Evolutionary conservation across 2,329 filamentous ascomycete genomes (phyloP), one percentile per base, ranked within the genome.

Genomic region (Fusarium sororula): DNA sequence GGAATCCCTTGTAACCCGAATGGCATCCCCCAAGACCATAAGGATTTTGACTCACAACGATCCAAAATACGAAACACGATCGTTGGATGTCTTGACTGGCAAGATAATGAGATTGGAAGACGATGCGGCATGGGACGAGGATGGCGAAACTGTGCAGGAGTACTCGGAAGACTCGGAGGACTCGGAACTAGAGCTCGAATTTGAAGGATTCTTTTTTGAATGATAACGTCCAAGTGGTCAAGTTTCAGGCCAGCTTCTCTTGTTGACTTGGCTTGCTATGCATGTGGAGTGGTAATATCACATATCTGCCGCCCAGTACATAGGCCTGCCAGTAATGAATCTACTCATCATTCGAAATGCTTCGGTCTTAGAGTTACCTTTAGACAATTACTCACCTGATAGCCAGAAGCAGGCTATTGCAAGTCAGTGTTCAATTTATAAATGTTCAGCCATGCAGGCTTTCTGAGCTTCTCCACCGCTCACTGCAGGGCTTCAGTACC

Each of bases 231-330:
- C 28, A 28, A 28, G 28, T 28, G 28, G 8, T 28, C 28, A 3
- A 28, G 13, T 4, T 15, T 20, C 9, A 26, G 35, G 13, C 17
- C 35, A 13, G 18, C 3, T 17, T 54, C 24, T 6, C 10, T 12
- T 3, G 5, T n/a, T 35, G 22, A 9, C 17, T 20, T 20, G 11
- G 30, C 12, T 35, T 51, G 17, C 6, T 3, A 35, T 35, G 6
- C 11, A 5, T 35, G 11, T 3, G 17, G 12, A 0, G 4, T 35
- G 12, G n/a, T 8, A 51, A 14, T 18, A 10, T n/a, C 28, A n/a
- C 18, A 5, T n/a, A 4, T 24, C 11, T n/a, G 7, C 22, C 22
- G 3, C 18, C 15, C 6, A 35, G 32, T 35, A 8, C 2, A 35
- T 1, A 35, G 6, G 32, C 14, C 2, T 35, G 14, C 14, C 1